Conservation (phyloP, 805 yeast species). For the Pichia deserticola region DNA sequence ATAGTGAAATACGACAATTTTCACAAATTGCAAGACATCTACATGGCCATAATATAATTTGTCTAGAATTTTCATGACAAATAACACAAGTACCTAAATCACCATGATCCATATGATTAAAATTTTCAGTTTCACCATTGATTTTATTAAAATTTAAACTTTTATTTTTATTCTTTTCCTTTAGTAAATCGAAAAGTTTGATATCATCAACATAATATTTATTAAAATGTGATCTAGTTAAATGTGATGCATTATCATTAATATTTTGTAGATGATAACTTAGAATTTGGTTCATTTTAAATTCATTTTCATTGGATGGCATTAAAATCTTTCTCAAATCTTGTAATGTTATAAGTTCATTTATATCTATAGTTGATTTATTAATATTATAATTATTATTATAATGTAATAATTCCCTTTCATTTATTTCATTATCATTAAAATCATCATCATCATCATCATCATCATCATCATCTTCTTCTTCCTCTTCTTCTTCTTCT, state of each 20-base stretch:
- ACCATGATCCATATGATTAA: slow-evolving; percentile 26
- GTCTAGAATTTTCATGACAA: slow-evolving; percentile 68
- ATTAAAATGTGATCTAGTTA: slow-evolving; percentile 27
- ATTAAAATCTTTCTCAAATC: slow-evolving; percentile 16
- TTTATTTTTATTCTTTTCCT: slow-evolving; percentile 11
- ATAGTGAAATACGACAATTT: slow-evolving; percentile 66
- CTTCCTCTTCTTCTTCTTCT: slow-evolving; percentile 3
- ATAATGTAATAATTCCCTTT: too few relatives aligned
- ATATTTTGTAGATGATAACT: slow-evolving; percentile 21
- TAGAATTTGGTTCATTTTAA: slow-evolving; percentile 21
- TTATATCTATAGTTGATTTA: slow-evolving; percentile 3
- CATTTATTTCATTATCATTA: background rate
- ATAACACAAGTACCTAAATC: slow-evolving; percentile 59
- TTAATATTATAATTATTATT: background rate
- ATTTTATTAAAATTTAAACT: too few relatives aligned
- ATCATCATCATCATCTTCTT: slow-evolving; percentile 4
- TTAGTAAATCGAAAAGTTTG: slow-evolving; percentile 23
- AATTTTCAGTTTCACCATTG: background rate
- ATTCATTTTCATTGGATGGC: slow-evolving; percentile 20
- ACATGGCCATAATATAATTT: slow-evolving; percentile 89
- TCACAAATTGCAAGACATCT: slow-evolving; percentile 86
- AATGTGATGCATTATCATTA: background rate
- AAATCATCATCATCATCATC: slow-evolving; percentile 5
- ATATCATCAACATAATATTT: slow-evolving; percentile 17
- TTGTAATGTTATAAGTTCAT: slow-evolving; percentile 17